A percentile compares a stretch with the other conserved stretches of the same genome.
Conservation (phyloP, 2,329 filamentous ascomycete genomes). For the Dothidotthia symphoricarpi region DNA sequence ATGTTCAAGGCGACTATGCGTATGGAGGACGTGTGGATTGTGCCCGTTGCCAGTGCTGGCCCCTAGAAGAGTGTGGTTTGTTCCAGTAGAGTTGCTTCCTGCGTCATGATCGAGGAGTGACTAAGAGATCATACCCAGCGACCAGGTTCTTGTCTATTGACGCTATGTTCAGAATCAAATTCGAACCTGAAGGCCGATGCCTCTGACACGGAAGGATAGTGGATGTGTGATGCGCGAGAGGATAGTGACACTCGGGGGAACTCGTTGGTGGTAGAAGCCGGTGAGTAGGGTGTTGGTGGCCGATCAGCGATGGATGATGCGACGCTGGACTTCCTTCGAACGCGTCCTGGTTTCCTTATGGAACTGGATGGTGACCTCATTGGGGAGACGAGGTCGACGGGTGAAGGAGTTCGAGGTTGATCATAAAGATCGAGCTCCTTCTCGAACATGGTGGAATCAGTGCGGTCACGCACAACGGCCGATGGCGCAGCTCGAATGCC, state of each 20-base stretch:
- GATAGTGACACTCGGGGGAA: constrained; percentile 27
- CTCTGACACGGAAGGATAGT: constrained; percentile 42
- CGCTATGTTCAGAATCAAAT: constrained; percentile 27
- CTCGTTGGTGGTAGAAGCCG: constrained; percentile 31
- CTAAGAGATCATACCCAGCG: constrained; percentile 19
- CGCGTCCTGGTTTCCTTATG: constrained; percentile 33
- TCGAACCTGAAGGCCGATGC: constrained; percentile 40
- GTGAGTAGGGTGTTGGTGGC: constrained; percentile 42
- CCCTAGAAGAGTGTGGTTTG: background rate
- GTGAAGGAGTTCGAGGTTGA: constrained; percentile 30
- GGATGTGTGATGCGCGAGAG: constrained; percentile 34
- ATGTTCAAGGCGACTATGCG: background rate
- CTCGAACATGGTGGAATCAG: constrained; percentile 34
- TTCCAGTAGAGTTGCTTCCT: no score
- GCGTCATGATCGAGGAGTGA: background rate
- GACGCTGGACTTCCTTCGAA: constrained; percentile 38
- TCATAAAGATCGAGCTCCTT: constrained; percentile 35
- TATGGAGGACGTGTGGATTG: background rate
- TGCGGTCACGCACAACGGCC: constrained; percentile 26
- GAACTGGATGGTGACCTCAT: constrained; percentile 29
- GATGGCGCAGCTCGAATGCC: constrained; percentile 30
- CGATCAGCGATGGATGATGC: constrained; percentile 36
- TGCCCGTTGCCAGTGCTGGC: background rate
- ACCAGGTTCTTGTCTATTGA: constrained; percentile 15
- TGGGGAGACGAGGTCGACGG: constrained; percentile 16